Evolutionary conservation across 495 filamentous ascomycete species (phyloP), one percentile per base, ranked within the genome.

Genomic region (Aspergillus incahuasiensis): DNA sequence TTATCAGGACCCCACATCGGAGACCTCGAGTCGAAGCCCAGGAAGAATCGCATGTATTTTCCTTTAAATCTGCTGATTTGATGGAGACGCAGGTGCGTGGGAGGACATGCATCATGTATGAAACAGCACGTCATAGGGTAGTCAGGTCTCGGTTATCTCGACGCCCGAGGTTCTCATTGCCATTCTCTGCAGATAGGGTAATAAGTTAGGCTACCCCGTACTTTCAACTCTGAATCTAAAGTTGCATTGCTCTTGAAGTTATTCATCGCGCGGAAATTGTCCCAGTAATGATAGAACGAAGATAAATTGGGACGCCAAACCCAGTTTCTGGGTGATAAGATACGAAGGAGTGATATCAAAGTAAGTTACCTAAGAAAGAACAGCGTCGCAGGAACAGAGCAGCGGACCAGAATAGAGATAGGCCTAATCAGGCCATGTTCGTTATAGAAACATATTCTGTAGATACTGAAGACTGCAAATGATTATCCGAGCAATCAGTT

Each of bases 401-500:
- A 35, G 32, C 9, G 13, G 32, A 35, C 9, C 12, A 35, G 32
- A 11, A 15, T 9, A 35, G 32, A 5, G 6, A 35, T 12, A 35
- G 28, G 9, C 32, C 2, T 5, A 12, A 35, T 5, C 4, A 35
- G 13, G 32, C 9, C 6, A 15, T 35, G 12, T 35, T 15, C 32
- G 32, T 35, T 35, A 11, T 35, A 35, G 12, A 15, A 35, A 15
- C 32, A 35, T 11, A 11, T 12, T 35, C 4, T 15, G 12, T 35
- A n/a, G n/a, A n/a, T n/a, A n/a, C n/a, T n/a, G n/a, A n/a, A n/a
- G 32, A 35, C 32, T 35, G 32, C 32, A 15, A 12, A 15, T 12
- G 9, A n/a, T n/a, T 28, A 8, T 28, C 25, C 25, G 6, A 35
- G 9, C 6, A 18, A 18, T 43, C 81, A 94, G 78, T 95, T 92